Base-by-base conservation (phyloP, 805 yeast genomes). In the Sugiyamaella mastotermitis region DNA sequence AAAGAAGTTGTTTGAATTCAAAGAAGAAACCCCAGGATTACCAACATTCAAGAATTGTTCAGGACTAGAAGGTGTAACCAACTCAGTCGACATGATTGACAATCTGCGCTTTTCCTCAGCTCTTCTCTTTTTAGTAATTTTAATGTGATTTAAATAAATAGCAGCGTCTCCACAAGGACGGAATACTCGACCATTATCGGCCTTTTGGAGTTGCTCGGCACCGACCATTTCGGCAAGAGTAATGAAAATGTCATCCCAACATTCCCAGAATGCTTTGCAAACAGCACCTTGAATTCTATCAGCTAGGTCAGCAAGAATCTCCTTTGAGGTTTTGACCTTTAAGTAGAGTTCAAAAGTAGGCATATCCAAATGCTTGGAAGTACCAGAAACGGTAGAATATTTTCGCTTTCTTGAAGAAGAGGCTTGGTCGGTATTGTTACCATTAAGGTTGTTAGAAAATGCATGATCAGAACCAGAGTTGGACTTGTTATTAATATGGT, bases 81-180 rank as follows among this genome's bases (percentile, higher is more conserved):
- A 13, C 13, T 14, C 16, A 10, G 35, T 13, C 19, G 33, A n/a
- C 33, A 30, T 30, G 17, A 46, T 24, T 6, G 50, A 34, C 33
- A 39, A 38, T 11, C 51, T 40, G 9, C 51, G 49, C 22, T 38
- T 32, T 13, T 42, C 46, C 27, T 51, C 53, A 14, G 35, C 38
- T 16, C 38, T 33, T 10, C 51, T 45, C 34, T 41, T 45, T 37
- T 48, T 48, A 24, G 43, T 42, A 11, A 43, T 42, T 37, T 43
- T 50, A 15, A 46, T 31, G 21, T 51, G 38, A 37, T 55, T 48
- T 23, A 52, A 43, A 41, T 51, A 56, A 30, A 56, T 37, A 14
- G 60, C 60, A 1, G 61, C 59, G 15, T 53, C 58, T 7, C 61
- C 61, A 9, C 51, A 42, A 5, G 59, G 55, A 7, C 57, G 37